Base-by-base conservation (phyloP, 768 basidiomycete species). In the Tylopilus plumbeoviolaceoides region DNA sequence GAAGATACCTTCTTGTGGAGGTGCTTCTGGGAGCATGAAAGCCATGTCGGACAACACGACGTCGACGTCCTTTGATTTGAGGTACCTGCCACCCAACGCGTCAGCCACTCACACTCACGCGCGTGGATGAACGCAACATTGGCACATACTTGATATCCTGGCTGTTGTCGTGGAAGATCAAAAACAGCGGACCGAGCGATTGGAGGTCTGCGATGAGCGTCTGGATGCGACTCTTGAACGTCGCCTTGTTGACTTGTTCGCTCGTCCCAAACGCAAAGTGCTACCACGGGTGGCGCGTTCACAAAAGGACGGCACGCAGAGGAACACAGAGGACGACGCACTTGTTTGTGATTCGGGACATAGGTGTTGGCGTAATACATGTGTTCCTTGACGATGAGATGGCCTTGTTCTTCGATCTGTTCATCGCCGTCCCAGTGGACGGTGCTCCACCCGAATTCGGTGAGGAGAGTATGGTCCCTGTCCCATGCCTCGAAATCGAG, bases 401-500 rank as follows among this genome's bases (percentile, higher is more conserved):
- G 87, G 0, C 79, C 83, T 40, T 71, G 60, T 47, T 82, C 76
- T 35, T 72, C 71, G 38, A 81, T 61, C 62, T 73, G 74, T 39
- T 72, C 40, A 5, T 76, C 82, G 23, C 77, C 71, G 45, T 79
- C 71, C 82, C 84, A 90, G 9, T 70, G 73, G 28, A 84, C 59
- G 9, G 73, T 62, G 59, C 82, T 81, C 78, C 82, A 92, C n/a
- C 92, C 92, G 59, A 90, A 86, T 65, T 95, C 92, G 23, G 88
- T 91, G 56, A 92, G 73, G 20, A 84, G 56, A 1, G 72, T 78
- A 61, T 90, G 87, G 40, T 90, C 87, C 39, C 69, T 68, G 63
- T 94, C 91, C 89, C 89, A 93, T 17, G 78, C 81, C 69, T 93
- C 91, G 56, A 93, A 85, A 65, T 93, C 91, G 47, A 92, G 68